phyloP scores from a whole-genome alignment of 2,329 filamentous ascomycete species.

The Diaporthe citrichinensis region DNA sequence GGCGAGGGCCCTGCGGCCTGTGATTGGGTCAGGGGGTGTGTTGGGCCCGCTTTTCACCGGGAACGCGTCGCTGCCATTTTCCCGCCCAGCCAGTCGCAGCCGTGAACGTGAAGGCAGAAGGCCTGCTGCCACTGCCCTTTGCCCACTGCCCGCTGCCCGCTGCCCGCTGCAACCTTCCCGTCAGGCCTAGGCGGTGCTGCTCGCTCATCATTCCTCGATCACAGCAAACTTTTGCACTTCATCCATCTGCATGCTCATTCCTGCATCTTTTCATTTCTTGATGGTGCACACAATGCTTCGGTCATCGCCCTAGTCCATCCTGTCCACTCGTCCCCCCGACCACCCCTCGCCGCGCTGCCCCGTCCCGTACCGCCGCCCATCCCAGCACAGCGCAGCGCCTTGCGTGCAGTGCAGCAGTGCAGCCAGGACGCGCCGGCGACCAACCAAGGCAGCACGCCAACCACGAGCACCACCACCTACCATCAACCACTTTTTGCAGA shows the following conservation, averaged over 20 bases:
- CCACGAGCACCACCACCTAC: slow-evolving; percentile 39
- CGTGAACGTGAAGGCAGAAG: slow-evolving; percentile 16
- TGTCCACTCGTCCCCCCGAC: slow-evolving; percentile 12
- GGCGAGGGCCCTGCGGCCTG: neutral
- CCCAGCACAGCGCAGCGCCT: slow-evolving; percentile 13
- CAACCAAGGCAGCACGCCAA: slow-evolving; percentile 43
- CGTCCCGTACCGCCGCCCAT: slow-evolving; percentile 6
- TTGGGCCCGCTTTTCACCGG: slow-evolving; percentile 17
- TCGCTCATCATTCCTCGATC: slow-evolving; percentile 32
- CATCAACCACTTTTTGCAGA: slow-evolving; percentile 13
- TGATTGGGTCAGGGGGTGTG: slow-evolving; percentile 7
- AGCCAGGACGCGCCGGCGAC: slow-evolving; percentile 26
- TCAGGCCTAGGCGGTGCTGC: slow-evolving; percentile 10
- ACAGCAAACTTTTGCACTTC: slow-evolving; percentile 34
- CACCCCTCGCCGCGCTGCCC: slow-evolving; percentile 15
- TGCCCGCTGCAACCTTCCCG: slow-evolving; percentile 31
- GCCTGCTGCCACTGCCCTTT: slow-evolving; percentile 17
- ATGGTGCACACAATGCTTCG: slow-evolving; percentile 20
- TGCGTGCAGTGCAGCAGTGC: slow-evolving; percentile 18
- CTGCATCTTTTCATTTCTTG: slow-evolving; percentile 26
- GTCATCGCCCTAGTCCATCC: slow-evolving; percentile 13
- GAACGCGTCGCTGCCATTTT: slow-evolving; percentile 34
- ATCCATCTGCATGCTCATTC: slow-evolving; percentile 30
- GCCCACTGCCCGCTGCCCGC: slow-evolving; percentile 5
- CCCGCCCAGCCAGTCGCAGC: slow-evolving; percentile 31